Conservation (phyloP, 176 grass and related monocot genomes). For the Ensete ventricosum region DNA sequence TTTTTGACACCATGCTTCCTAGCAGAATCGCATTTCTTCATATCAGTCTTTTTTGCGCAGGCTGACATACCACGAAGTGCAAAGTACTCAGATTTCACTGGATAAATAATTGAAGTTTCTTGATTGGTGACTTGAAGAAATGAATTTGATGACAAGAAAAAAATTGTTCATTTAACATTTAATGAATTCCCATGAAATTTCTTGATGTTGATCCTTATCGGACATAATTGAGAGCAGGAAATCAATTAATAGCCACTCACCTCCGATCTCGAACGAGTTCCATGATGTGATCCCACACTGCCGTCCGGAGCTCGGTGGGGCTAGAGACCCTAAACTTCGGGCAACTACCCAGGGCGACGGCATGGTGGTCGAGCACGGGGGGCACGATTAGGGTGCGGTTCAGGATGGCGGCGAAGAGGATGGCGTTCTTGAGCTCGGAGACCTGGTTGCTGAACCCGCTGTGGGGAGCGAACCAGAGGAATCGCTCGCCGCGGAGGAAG, state of each 20-base stretch:
- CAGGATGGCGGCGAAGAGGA: slow-evolving; percentile 56
- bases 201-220: not conserved
- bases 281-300: slow-evolving; percentile 79
- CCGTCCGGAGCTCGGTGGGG: slow-evolving; percentile 39
- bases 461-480: slow-evolving; percentile 93
- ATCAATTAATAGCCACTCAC: slow-evolving; percentile 19
- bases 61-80: too few relatives aligned
- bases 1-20: too few relatives aligned
- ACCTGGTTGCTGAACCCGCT: slow-evolving; percentile 96
- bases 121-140: too few relatives aligned
- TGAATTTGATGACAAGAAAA: not conserved
- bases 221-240: not conserved
- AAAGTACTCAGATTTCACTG: too few relatives aligned
- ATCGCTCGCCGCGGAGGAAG: slow-evolving; percentile 39
- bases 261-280: slow-evolving; percentile 60
- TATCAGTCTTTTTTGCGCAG: too few relatives aligned
- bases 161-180: not conserved
- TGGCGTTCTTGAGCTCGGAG: slow-evolving; percentile 69
- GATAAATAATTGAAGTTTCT: too few relatives aligned
- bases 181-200: not conserved
- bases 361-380: slow-evolving; percentile 86
- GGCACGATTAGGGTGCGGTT: slow-evolving; percentile 86
- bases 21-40: too few relatives aligned
- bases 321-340: slow-evolving; percentile 84
- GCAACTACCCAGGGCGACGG: slow-evolving; percentile 84